Conservation (phyloP, 306 rosid species). For the Prunus mira region DNA sequence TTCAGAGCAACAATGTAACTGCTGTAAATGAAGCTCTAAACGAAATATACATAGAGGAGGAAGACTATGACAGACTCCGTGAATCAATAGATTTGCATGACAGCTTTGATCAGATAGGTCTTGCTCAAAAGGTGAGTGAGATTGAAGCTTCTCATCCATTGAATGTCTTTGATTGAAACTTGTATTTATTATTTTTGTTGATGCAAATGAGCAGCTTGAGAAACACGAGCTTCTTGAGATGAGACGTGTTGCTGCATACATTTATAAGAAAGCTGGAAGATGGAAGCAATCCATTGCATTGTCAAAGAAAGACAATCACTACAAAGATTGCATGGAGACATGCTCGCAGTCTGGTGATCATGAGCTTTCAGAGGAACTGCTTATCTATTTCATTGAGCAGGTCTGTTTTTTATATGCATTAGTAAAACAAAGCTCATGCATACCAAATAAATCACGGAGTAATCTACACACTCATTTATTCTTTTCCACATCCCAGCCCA, state of each 20-base stretch:
- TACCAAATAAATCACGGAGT: not conserved
- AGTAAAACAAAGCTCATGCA: not conserved
- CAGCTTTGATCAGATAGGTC: constrained; percentile 95
- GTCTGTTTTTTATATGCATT: constrained; percentile 26
- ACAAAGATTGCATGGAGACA: constrained; percentile 99
- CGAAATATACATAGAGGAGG: constrained; percentile 94
- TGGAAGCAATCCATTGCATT: constrained; percentile 98
- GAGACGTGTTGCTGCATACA: constrained; percentile 97
- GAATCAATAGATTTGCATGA: constrained; percentile 94
- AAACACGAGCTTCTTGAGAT: constrained; percentile 97
- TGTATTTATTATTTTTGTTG: not conserved
- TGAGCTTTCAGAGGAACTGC: constrained; percentile 92
- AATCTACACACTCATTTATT: not conserved
- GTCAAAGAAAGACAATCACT: constrained; percentile 96
- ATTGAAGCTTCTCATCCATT: not conserved
- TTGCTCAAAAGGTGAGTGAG: constrained; percentile 95
- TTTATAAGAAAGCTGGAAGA: constrained; percentile 91
- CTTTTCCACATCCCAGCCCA: not conserved
- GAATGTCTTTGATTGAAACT: not conserved
- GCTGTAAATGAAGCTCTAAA: constrained; percentile 97
- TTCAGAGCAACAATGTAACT: constrained; percentile 96
- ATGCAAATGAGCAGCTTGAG: constrained; percentile 62
- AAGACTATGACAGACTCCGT: constrained; percentile 90
- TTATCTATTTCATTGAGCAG: constrained; percentile 89
- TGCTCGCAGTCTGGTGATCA: constrained; percentile 98